Conservation (phyloP, 2,329 filamentous ascomycete genomes). For the Aspergillus neoniger region DNA sequence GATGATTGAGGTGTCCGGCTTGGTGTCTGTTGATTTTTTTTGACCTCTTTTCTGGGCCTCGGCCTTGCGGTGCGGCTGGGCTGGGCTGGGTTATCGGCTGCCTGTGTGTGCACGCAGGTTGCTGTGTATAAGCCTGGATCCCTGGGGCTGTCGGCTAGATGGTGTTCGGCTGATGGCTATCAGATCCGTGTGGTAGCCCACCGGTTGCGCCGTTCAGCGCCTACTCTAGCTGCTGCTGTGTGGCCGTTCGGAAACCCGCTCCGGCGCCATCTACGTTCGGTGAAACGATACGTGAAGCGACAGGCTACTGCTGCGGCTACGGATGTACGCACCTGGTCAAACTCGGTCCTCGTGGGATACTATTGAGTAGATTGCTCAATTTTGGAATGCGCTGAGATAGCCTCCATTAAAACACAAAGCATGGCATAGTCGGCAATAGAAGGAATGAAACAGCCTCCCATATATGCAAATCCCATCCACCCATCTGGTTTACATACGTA, state of each 20-base stretch:
- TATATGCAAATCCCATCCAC: slow-evolving; percentile 2
- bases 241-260: no score
- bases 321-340: not conserved
- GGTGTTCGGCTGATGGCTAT: no score
- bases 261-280: no score
- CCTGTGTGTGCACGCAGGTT: no score
- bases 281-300: no score
- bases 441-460: slow-evolving; percentile 3
- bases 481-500: not conserved
- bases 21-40: not conserved
- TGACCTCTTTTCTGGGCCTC: not conserved
- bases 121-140: no score
- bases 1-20: slow-evolving; percentile 30
- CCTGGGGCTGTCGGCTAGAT: no score
- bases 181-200: no score
- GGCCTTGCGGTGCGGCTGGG: not conserved
- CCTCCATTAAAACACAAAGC: not conserved
- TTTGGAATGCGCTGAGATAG: no score
- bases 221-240: no score
- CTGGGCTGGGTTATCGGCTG: not conserved
- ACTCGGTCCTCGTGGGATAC: not conserved
- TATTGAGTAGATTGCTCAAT: not conserved
- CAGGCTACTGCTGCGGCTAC: no score
- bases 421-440: not conserved
- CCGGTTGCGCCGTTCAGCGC: no score